A percentile compares a stretch with the other conserved stretches of the same genome.
Evolutionary conservation across 164 flowering plant genomes (phyloP).

Genomic region (Vitis amurensis): DNA sequence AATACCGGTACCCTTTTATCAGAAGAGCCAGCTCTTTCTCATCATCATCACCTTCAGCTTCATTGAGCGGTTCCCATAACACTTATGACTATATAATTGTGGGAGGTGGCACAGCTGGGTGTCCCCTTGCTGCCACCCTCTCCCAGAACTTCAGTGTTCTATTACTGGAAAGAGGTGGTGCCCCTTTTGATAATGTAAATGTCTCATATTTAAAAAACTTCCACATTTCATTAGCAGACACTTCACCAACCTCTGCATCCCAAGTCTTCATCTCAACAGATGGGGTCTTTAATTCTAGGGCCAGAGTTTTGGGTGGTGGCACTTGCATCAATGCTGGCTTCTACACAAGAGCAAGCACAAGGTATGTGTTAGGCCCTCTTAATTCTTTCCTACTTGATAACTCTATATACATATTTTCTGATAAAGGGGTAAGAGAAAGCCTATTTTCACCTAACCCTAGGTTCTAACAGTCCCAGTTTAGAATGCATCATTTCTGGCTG

Average conservation of each 20-base stretch:
- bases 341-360: constrained; percentile 77
- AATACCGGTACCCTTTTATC: constrained; percentile 60
- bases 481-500: too few relatives aligned
- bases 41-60: constrained; percentile 33
- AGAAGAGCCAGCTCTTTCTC: constrained; percentile 64
- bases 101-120: constrained; percentile 98
- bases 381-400: too few relatives aligned
- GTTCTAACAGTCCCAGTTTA: too few relatives aligned
- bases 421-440: too few relatives aligned
- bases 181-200: constrained; percentile 62
- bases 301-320: constrained; percentile 90
- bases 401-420: too few relatives aligned
- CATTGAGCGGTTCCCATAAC: constrained; percentile 17
- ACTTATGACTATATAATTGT: constrained; percentile 79
- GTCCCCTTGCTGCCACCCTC: constrained; percentile 91
- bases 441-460: too few relatives aligned
- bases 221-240: constrained; percentile 70
- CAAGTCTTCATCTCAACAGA: constrained; percentile 86
- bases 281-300: constrained; percentile 88
- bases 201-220: constrained; percentile 67
- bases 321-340: constrained; percentile 92
- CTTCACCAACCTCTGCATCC: constrained; percentile 66
- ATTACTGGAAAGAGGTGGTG: constrained; percentile 86
- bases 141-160: constrained; percentile 78
- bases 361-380: constrained; percentile 33